Evolutionary conservation across 225 moss, liverwort and hornwort genomes (phyloP).

Genomic region (Marchantia paleacea): DNA sequence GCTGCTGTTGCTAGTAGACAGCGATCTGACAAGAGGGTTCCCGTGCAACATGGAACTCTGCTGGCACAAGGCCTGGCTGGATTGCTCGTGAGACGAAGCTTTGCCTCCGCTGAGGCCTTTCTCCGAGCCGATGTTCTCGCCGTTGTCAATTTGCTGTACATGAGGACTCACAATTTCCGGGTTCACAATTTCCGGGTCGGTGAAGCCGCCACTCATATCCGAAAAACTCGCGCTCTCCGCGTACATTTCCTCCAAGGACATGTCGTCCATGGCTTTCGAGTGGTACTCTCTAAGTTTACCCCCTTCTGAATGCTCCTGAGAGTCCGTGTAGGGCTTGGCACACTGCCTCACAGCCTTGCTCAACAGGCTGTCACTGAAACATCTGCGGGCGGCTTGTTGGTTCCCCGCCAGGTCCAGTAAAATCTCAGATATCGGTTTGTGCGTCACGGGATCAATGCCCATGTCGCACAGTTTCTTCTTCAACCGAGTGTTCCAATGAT

Average conservation of each 20-base stretch:
- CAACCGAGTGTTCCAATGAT: slow-evolving; percentile 51
- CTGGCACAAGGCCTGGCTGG: slow-evolving; percentile 24
- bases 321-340: slow-evolving; percentile 42
- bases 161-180: slow-evolving; percentile 49
- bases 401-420: slow-evolving; percentile 45
- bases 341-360: slow-evolving; percentile 54
- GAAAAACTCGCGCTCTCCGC: slow-evolving; percentile 50
- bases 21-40: slow-evolving; percentile 29
- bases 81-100: slow-evolving; percentile 19
- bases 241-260: slow-evolving; percentile 56
- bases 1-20: slow-evolving; percentile 41
- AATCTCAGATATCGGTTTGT: slow-evolving; percentile 52
- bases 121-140: slow-evolving; percentile 28
- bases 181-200: slow-evolving; percentile 52
- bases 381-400: slow-evolving; percentile 50
- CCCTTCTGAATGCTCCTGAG: slow-evolving; percentile 31
- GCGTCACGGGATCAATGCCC: slow-evolving; percentile 50
- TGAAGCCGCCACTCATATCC: slow-evolving; percentile 53
- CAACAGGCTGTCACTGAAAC: slow-evolving; percentile 50
- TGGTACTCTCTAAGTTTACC: slow-evolving; percentile 31
- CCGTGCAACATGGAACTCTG: slow-evolving; percentile 39
- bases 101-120: slow-evolving; percentile 24
- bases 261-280: slow-evolving; percentile 38
- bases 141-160: slow-evolving; percentile 28
- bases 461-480: slow-evolving; percentile 56